Percentiles rank a stretch among this genome's conserved stretches.
Evolutionary conservation across 345 rosid species (phyloP).

Genomic region (Theobroma cacao): DNA sequence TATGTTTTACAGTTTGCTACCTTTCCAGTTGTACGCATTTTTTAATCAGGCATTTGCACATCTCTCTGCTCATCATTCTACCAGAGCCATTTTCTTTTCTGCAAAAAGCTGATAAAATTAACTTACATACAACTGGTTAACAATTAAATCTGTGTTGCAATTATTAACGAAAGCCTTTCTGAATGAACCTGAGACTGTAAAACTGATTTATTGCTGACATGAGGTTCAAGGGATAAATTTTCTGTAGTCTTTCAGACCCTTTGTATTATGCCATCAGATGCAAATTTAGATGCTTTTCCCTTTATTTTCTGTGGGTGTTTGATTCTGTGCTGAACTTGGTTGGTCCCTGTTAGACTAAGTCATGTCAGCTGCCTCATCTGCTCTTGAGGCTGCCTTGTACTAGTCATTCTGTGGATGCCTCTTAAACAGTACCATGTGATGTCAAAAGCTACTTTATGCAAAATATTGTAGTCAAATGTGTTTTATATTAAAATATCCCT

Average conservation of each 20-base stretch:
- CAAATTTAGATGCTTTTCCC: not conserved
- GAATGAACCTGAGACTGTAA: not conserved
- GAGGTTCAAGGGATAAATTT: not conserved
- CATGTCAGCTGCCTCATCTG: not conserved
- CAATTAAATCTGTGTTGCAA: not conserved
- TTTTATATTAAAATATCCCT: not conserved
- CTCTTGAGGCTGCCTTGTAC: not conserved
- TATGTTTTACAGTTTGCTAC: not conserved
- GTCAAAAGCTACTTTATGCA: not conserved
- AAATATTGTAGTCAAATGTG: not conserved
- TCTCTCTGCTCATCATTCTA: not conserved
- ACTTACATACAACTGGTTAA: not conserved
- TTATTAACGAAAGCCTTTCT: not conserved
- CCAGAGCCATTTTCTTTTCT: not conserved
- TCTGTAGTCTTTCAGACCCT: not conserved
- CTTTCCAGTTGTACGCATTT: not conserved
- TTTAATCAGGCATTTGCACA: not conserved
- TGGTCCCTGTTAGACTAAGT: not conserved
- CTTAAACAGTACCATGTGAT: not conserved
- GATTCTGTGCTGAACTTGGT: not conserved
- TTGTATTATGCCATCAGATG: not conserved
- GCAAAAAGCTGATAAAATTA: not conserved
- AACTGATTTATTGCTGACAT: not conserved
- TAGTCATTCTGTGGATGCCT: not conserved
- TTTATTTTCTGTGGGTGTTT: not conserved